phyloP scores from a whole-genome alignment of 305 asterid species.

The Solanum aculeatissimum region DNA sequence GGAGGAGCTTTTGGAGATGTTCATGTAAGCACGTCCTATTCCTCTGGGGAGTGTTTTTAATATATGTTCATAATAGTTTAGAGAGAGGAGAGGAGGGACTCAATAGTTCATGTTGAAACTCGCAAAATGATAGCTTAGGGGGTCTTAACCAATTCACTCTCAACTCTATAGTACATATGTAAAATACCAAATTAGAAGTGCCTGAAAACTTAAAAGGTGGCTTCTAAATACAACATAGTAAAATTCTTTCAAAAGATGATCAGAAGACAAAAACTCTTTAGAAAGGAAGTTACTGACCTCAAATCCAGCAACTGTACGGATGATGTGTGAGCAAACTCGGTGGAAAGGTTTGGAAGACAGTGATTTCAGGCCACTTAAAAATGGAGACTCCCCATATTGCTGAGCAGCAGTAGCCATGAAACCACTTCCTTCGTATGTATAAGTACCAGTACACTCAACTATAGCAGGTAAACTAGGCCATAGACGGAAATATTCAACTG shows the following conservation, averaged over 20 bases:
- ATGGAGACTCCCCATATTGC: slow-evolving; percentile 90
- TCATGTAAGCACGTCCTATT: too few relatives aligned
- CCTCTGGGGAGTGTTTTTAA: too few relatives aligned
- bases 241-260: not conserved
- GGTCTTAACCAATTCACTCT: not conserved
- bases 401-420: slow-evolving; percentile 94
- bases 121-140: not conserved
- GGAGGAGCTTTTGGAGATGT: too few relatives aligned
- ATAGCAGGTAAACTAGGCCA: slow-evolving; percentile 95
- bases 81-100: too few relatives aligned
- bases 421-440: slow-evolving; percentile 87
- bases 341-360: slow-evolving; percentile 86
- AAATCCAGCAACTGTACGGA: slow-evolving; percentile 92
- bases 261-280: not conserved
- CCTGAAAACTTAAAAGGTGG: not conserved
- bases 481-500: slow-evolving; percentile 81
- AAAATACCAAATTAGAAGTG: not conserved
- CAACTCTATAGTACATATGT: not conserved
- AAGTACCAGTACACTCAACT: slow-evolving; percentile 80
- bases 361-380: slow-evolving; percentile 74
- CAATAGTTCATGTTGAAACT: not conserved
- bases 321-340: slow-evolving; percentile 88
- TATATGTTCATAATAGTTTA: too few relatives aligned
- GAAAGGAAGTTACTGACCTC: slow-evolving; percentile 42
- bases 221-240: not conserved